Base-by-base conservation (phyloP, 2,329 filamentous ascomycete genomes). In the Arthroderma sp. region DNA sequence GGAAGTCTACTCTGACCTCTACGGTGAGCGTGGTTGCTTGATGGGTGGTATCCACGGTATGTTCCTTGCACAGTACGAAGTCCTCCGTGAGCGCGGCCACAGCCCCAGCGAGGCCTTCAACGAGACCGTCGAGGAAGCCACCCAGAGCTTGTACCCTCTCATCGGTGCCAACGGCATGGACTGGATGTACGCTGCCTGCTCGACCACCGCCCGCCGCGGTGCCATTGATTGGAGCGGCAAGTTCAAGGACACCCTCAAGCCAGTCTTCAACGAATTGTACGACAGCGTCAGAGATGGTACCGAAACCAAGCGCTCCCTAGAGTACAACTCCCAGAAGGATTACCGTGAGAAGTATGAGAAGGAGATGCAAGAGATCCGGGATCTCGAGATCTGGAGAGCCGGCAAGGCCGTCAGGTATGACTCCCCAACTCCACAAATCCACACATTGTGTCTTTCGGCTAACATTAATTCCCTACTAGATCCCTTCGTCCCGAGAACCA, bases 41-140 rank as follows among this genome's bases (percentile, higher is more conserved):
- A 98, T 98, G 91, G 91, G 91, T 60, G 91, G 91, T 71, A 98
- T 98, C 72, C 91, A 98, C 80, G 91, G 91, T 68, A 98, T 98
- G 91, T 98, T 98, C 85, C 86, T 98, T 58, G 91, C 91, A 51
- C 91, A 98, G 77, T 98, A 98, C 79, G 91, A 98, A 79, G 91
- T 98, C 57, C 88, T 98, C 71, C 88, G 91, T 65, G 91, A 98
- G 82, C 83, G 85, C 58, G 91, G 91, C 71, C 91, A 98, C 82
- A 84, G 78, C 71, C 91, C 91, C 67, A 89, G 83, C 60, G 91
- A 98, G 75, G 91, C 91, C 56, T 98, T 98, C 83, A 98, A 98
- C 80, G 91, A 98, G 86, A 98, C 91, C 56, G 91, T 98, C 57
- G 91, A 98, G 79, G 91, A 98, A 79, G 91, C 91, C 55, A 98